A percentile compares a stretch with the other conserved stretches of the same genome.
phyloP scores from a whole-genome alignment of 306 rosid genomes.

The peach (Prunus persica) region Prunus_persica_NCBIv2 NC_034015.1:21977501-21978000 shows the following conservation, averaged over 20 bases:
- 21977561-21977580: constrained; percentile 64
- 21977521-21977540: neutral
- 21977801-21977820: neutral
- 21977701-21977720: neutral
- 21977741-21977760: constrained; percentile 1
- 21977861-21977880: constrained; percentile 36
- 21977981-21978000: constrained; percentile 67
- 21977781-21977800: neutral
- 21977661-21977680: constrained; percentile 14
- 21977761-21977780: neutral
- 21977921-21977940: constrained; percentile 64
- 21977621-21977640: constrained; percentile 86
- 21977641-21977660: constrained; percentile 67
- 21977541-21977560: constrained; percentile 11
- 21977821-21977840: neutral
- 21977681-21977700: constrained; percentile 21
- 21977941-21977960: constrained; percentile 74
- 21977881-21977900: constrained; percentile 82
- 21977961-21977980: constrained; percentile 91
- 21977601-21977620: constrained; percentile 78
- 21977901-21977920: constrained; percentile 72
- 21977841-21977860: constrained; percentile 15
- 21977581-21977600: constrained; percentile 67
- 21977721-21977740: constrained; percentile 3
- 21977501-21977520: constrained; percentile 13